phyloP scores from a whole-genome alignment of 176 grass and related monocot genomes.

The Luzula sylvatica region DNA sequence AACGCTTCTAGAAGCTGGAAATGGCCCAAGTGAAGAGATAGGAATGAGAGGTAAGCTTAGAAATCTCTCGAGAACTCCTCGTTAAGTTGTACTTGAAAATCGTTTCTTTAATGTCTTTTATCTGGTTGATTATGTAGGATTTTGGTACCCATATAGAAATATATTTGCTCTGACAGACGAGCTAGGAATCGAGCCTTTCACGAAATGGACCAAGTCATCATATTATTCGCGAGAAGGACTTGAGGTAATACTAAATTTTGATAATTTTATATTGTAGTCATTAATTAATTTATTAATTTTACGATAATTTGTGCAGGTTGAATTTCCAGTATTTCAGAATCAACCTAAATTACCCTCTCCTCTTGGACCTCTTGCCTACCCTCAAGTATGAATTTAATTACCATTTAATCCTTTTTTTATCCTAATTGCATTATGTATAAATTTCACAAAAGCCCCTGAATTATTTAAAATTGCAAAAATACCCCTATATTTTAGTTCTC shows the following conservation, averaged over 20 bases:
- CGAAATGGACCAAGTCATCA: constrained; percentile 55
- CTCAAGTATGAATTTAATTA: constrained; percentile 36
- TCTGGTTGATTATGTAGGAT: constrained; percentile 36
- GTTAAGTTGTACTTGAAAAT: no score
- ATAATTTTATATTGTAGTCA: not conserved
- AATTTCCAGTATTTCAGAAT: constrained; percentile 65
- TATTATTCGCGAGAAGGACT: constrained; percentile 57
- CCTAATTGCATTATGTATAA: constrained; percentile 10
- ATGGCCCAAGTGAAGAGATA: constrained; percentile 47
- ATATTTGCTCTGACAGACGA: constrained; percentile 70
- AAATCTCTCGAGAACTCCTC: not conserved
- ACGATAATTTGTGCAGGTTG: constrained; percentile 36
- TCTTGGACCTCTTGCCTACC: constrained; percentile 58
- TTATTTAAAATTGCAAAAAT: no score
- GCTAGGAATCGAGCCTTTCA: constrained; percentile 74
- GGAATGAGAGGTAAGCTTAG: constrained; percentile 45
- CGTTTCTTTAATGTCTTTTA: not conserved
- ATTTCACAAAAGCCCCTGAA: no score
- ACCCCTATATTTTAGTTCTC: constrained; percentile 25
- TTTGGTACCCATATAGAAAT: constrained; percentile 76
- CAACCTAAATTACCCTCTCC: constrained; percentile 64
- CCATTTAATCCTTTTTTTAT: constrained; percentile 7
- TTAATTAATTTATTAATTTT: not conserved
- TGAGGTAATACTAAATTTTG: constrained; percentile 28
- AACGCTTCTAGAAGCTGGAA: constrained; percentile 48